A percentile compares a stretch with the other conserved stretches of the same genome.
Conservation (phyloP, 768 basidiomycete species). For the Tylopilus cervinicoccineus region DNA sequence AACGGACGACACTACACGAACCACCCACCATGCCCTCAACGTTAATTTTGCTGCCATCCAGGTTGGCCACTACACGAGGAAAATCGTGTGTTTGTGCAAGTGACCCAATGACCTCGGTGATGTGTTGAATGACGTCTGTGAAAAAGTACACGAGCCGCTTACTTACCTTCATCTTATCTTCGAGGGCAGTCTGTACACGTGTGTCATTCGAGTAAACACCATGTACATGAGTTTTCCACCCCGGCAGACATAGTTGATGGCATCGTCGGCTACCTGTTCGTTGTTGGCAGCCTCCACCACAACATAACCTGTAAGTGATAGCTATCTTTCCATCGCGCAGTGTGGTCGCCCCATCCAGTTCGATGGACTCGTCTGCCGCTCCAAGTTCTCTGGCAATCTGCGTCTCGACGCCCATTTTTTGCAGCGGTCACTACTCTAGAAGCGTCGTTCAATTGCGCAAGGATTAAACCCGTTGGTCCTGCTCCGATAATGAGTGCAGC, state of each 20-base stretch:
- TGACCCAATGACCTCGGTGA: slow-evolving; percentile 72
- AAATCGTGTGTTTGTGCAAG: slow-evolving; percentile 86
- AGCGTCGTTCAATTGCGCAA: slow-evolving; percentile 83
- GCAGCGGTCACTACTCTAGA: slow-evolving; percentile 73
- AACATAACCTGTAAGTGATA: slow-evolving; percentile 81
- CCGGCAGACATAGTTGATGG: slow-evolving; percentile 79
- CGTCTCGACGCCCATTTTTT: slow-evolving; percentile 86
- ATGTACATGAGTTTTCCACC: slow-evolving; percentile 80
- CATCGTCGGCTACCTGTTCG: slow-evolving; percentile 73
- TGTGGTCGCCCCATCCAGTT: slow-evolving; percentile 70
- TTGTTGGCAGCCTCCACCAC: slow-evolving; percentile 75
- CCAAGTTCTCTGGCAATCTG: slow-evolving; percentile 72
- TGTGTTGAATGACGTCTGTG: background rate
- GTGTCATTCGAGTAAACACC: slow-evolving; percentile 84
- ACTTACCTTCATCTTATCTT: slow-evolving; percentile 66
- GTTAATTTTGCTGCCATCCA: slow-evolving; percentile 77
- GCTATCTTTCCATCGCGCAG: slow-evolving; percentile 72
- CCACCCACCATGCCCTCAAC: slow-evolving; percentile 64
- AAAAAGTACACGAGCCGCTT: background rate
- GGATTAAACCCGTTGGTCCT: slow-evolving; percentile 81
- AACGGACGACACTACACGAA: background rate
- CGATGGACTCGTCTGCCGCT: slow-evolving; percentile 78
- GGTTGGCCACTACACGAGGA: slow-evolving; percentile 80
- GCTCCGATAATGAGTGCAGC: slow-evolving; percentile 81
- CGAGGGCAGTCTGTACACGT: slow-evolving; percentile 72